Base-by-base conservation (phyloP, 306 rosid genomes). In the Canavalia ensiformis region DNA sequence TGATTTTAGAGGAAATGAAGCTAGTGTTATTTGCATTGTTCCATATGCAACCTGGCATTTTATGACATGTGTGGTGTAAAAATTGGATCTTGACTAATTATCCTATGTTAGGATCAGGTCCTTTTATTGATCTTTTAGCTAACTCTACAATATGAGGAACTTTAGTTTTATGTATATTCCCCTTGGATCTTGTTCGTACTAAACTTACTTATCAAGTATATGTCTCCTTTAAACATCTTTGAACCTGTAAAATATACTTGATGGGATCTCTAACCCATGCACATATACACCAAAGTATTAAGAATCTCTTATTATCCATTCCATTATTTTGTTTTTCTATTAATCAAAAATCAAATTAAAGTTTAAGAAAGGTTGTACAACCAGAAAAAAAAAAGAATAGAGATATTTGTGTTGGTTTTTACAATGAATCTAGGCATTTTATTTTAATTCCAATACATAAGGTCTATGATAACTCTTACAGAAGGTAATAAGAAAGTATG, bases 71-170 rank as follows among this genome's bases (percentile, higher is more conserved):
- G 88, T 94, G 92, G 77, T 96, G 92, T 82, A 85, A 97, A 76
- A 76, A 91, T 80, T 96, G 93, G 97, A 88, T 96, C 81, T 86
- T 96, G 89, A 37, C 83, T 60, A 89, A 89, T 59, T 90, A 57
- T 86, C 90, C 96, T 47, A 41, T 52, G 58, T 77, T 96, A 63
- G 99, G 99, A 80, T 47, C 94, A 6, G 99, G 99, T 69, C 85
- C 98, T 80, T 90, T 78, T 83, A 80, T 95, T 83, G 99, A 95
- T 86, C 99, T 95, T 79, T 88, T 95, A 77, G 99, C 99, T 59
- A 98, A 98, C 80, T 88, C 99, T 2, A 96, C 95, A 30, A 94
- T 97, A 3, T 98, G 99, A 35, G 98, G 97, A 76, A 96, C 99
- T 47, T 91, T 98, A 42, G 97, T 85, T 81, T 75, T 95, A 69